Evolutionary conservation across 805 yeast genomes (phyloP).

Genomic region (Groenewaldozyma tartarivorans): DNA sequence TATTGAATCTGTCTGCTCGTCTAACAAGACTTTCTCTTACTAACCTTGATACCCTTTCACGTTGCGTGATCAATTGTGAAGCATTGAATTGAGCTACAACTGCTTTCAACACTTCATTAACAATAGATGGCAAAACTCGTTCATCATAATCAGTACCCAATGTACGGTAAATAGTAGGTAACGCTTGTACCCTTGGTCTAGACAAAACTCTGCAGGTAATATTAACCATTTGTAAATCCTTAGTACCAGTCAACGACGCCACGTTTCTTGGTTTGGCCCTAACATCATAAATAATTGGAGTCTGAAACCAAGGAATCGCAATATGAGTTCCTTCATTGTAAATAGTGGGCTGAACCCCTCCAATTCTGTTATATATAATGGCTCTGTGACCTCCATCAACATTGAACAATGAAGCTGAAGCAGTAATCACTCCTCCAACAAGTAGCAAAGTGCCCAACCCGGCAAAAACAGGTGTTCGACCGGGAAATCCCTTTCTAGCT

Average conservation of each 20-base stretch:
- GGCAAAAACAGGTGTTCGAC: constrained; percentile 35
- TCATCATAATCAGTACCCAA: constrained; percentile 94
- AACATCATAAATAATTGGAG: constrained; percentile 86
- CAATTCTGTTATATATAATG: constrained; percentile 77
- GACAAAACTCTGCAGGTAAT: constrained; percentile 97
- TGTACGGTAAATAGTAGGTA: constrained; percentile 84
- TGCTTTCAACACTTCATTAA: constrained; percentile 90
- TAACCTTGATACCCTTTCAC: constrained; percentile 87
- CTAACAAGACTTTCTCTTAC: constrained; percentile 85
- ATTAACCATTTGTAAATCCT: constrained; percentile 97
- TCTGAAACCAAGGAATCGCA: constrained; percentile 89
- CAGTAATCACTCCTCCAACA: constrained; percentile 46
- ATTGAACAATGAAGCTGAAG: constrained; percentile 56
- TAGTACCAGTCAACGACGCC: constrained; percentile 93
- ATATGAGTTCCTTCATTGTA: constrained; percentile 93
- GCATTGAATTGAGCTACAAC: constrained; percentile 99
- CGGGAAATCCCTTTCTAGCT: constrained; percentile 35
- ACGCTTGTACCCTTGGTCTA: constrained; percentile 68
- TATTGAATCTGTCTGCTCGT: constrained; percentile 85
- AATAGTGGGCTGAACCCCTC: constrained; percentile 75
- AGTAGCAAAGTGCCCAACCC: constrained; percentile 55
- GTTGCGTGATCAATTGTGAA: constrained; percentile 95
- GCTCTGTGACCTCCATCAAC: constrained; percentile 99
- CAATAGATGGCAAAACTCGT: constrained; percentile 94
- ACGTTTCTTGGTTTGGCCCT: constrained; percentile 96